Evolutionary conservation across 805 yeast genomes (phyloP).

Genomic region (Teunomyces atbi): DNA sequence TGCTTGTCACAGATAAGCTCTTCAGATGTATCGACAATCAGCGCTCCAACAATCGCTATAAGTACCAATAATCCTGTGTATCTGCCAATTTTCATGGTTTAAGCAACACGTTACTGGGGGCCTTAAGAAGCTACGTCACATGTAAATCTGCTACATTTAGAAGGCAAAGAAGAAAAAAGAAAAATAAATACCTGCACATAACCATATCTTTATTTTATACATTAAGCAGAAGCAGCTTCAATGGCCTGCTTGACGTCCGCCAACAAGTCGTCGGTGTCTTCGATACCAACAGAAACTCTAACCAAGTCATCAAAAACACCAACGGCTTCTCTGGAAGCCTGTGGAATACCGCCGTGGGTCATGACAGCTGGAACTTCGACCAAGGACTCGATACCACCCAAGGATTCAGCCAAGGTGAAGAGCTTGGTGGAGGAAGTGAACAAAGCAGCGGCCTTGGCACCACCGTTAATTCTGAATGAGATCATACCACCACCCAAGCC

Average conservation of each 20-base stretch:
- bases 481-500: conserved; percentile 91
- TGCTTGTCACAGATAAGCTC: conserved; percentile 41
- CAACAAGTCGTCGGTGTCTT: conserved; percentile 30
- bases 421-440: conserved; percentile 73
- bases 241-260: conserved; percentile 60
- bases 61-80: neutral
- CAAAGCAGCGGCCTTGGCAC: conserved; percentile 69
- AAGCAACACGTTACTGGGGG: too few relatives aligned
- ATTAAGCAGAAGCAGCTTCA: conserved; percentile 20
- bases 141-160: neutral
- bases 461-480: conserved; percentile 82
- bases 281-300: conserved; percentile 44
- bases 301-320: conserved; percentile 83
- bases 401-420: conserved; percentile 84
- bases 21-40: conserved; percentile 6
- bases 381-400: conserved; percentile 86
- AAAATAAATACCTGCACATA: neutral
- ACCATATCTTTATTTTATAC: conserved; percentile 2
- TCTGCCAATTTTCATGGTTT: neutral
- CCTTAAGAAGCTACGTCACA: too few relatives aligned
- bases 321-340: conserved; percentile 68
- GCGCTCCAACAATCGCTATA: conserved; percentile 1
- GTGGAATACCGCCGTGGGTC: conserved; percentile 92
- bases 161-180: neutral
- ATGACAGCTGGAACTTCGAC: conserved; percentile 86